Percentiles rank a stretch among this genome's conserved stretches.
Conservation (phyloP, 441 rosid genomes). For the Raphanus hybrid region DNA sequence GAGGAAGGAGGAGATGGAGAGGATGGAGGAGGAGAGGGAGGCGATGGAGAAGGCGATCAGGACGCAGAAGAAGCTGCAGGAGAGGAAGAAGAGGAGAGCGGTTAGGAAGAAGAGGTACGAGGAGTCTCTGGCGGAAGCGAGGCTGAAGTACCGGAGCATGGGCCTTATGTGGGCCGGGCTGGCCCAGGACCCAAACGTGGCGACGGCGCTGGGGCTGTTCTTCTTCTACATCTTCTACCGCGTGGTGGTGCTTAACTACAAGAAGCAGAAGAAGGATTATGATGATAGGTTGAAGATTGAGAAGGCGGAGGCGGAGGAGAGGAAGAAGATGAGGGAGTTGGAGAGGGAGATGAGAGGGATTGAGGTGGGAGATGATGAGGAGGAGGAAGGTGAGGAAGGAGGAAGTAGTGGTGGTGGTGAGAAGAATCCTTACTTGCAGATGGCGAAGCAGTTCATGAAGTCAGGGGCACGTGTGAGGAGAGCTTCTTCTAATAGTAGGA, state of each 20-base stretch:
- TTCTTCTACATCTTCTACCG: slow-evolving; percentile 81
- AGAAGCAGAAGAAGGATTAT: slow-evolving; percentile 89
- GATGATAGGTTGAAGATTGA: slow-evolving; percentile 93
- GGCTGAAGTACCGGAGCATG: slow-evolving; percentile 34
- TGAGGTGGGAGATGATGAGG: slow-evolving; percentile 57
- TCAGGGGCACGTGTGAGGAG: slow-evolving; percentile 90
- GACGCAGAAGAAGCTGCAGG: slow-evolving; percentile 67
- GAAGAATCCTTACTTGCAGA: slow-evolving; percentile 76
- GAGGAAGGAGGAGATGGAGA: slow-evolving; percentile 59
- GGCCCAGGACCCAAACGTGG: slow-evolving; percentile 71
- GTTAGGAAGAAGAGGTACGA: slow-evolving; percentile 61
- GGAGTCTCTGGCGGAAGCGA: slow-evolving; percentile 69
- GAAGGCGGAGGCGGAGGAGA: slow-evolving; percentile 94
- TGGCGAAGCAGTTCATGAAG: slow-evolving; percentile 93
- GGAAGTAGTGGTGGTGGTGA: slow-evolving; percentile 63
- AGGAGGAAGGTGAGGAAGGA: slow-evolving; percentile 63
- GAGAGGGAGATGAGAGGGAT: slow-evolving; percentile 81
- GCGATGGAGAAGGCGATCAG: slow-evolving; percentile 66
- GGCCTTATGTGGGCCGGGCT: slow-evolving; percentile 52
- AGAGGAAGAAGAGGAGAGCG: slow-evolving; percentile 60
- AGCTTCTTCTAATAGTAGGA: slow-evolving; percentile 65
- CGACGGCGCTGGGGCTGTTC: slow-evolving; percentile 69
- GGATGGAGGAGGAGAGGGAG: slow-evolving; percentile 67
- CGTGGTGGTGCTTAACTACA: slow-evolving; percentile 81
- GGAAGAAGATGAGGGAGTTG: slow-evolving; percentile 79